Conservation (phyloP, 345 rosid genomes). For the Citrus trifoliata region DNA sequence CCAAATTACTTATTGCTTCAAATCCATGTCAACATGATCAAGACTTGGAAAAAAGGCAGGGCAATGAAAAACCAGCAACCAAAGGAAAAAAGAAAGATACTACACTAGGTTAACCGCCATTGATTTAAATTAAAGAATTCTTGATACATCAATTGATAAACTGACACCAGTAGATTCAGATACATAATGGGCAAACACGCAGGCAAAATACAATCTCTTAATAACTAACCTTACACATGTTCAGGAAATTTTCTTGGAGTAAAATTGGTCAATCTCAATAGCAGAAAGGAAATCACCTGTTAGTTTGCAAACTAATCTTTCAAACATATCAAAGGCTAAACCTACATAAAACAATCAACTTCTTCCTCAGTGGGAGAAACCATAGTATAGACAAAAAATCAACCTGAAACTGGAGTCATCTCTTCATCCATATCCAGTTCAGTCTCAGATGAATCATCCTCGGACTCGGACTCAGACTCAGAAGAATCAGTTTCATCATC, state of each 20-base stretch:
- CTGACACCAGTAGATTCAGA: background rate
- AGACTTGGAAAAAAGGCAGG: background rate
- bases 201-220: background rate
- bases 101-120: too few species aligned
- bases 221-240: background rate
- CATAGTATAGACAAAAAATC: background rate
- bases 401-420: conserved; percentile 61
- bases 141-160: background rate
- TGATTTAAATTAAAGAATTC: background rate
- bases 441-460: conserved; percentile 81
- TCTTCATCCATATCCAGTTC: conserved; percentile 78
- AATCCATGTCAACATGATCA: background rate
- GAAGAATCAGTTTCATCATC: conserved; percentile 56
- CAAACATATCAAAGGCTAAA: background rate
- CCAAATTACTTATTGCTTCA: background rate
- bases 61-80: background rate
- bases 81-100: background rate
- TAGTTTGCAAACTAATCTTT: background rate
- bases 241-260: background rate
- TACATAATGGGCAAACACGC: background rate
- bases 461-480: conserved; percentile 42
- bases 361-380: background rate
- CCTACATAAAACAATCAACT: conserved; percentile 8
- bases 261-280: conserved; percentile 1
- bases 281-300: background rate